phyloP scores from a whole-genome alignment of 2,329 filamentous ascomycete species.

The Fusarium sp. region DNA sequence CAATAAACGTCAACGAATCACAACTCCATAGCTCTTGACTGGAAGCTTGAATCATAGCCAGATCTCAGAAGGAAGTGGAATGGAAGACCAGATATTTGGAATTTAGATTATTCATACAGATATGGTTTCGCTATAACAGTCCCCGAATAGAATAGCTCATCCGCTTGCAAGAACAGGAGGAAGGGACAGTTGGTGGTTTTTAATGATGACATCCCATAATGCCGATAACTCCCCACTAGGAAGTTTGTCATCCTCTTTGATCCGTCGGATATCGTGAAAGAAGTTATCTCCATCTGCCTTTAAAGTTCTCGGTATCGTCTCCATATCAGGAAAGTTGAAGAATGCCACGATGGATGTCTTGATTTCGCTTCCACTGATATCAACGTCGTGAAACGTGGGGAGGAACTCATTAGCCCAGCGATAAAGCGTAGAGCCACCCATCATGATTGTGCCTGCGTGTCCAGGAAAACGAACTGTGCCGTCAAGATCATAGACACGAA shows the following conservation, averaged over 20 bases:
- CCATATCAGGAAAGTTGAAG: conserved; percentile 24
- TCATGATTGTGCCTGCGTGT: neutral
- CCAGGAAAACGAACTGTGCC: neutral
- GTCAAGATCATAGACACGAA: neutral
- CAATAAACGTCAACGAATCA: neutral
- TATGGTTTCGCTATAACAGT: too few species aligned
- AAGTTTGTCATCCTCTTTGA: conserved; percentile 7
- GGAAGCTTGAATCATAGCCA: neutral
- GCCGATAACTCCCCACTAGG: neutral
- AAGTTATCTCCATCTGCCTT: neutral
- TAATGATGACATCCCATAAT: neutral
- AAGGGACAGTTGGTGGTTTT: neutral
- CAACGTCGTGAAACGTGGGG: neutral
- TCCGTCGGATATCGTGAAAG: neutral
- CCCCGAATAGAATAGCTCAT: neutral
- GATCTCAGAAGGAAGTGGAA: too few species aligned
- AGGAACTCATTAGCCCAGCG: conserved; percentile 13
- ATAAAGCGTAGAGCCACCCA: conserved; percentile 19
- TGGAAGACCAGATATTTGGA: too few species aligned
- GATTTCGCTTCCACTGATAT: conserved; percentile 1
- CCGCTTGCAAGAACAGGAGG: neutral
- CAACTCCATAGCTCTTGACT: neutral
- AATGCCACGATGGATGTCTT: conserved; percentile 24
- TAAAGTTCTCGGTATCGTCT: neutral
- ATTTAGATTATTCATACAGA: too few species aligned